These are phyloP conservation scores for Skeletonema grethae DNA, from an alignment of 108 stramenopile species.

Conservation along the genomic window DNA sequence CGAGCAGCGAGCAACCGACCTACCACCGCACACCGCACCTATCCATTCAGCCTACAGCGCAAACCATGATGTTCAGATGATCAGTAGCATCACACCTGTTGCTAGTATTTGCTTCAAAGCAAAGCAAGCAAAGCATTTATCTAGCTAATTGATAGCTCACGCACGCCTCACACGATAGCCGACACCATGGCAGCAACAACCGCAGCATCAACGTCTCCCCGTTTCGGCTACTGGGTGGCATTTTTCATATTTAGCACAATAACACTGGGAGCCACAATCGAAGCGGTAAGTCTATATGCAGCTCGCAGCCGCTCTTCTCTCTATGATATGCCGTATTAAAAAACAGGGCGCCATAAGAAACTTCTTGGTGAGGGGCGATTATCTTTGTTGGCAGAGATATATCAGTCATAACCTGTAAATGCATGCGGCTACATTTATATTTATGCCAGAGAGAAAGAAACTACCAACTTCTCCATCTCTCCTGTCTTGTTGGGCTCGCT, in stretches of 20 bases:
- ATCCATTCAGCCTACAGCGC: too few species aligned
- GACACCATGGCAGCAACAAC: slow-evolving; percentile 1
- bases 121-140: too few species aligned
- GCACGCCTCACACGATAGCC: too few species aligned
- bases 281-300: slow-evolving; percentile 53
- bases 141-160: too few species aligned
- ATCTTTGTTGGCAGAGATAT: background rate
- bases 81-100: too few species aligned
- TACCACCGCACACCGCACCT: too few species aligned
- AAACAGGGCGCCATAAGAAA: slow-evolving; percentile 45
- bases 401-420: slow-evolving; percentile 44
- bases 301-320: background rate
- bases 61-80: too few species aligned
- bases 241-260: slow-evolving; percentile 70
- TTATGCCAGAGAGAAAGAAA: background rate
- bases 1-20: too few species aligned
- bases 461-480: slow-evolving; percentile 1
- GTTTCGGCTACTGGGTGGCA: slow-evolving; percentile 75
- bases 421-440: slow-evolving; percentile 46
- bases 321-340: slow-evolving; percentile 45
- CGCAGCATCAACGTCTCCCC: slow-evolving; percentile 47
- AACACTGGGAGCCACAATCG: slow-evolving; percentile 60
- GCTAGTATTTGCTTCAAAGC: too few species aligned
- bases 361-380: slow-evolving; percentile 34
- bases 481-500: slow-evolving; percentile 5